Base-by-base conservation (phyloP, 768 basidiomycete genomes). In the Termitomyces sp. region DNA sequence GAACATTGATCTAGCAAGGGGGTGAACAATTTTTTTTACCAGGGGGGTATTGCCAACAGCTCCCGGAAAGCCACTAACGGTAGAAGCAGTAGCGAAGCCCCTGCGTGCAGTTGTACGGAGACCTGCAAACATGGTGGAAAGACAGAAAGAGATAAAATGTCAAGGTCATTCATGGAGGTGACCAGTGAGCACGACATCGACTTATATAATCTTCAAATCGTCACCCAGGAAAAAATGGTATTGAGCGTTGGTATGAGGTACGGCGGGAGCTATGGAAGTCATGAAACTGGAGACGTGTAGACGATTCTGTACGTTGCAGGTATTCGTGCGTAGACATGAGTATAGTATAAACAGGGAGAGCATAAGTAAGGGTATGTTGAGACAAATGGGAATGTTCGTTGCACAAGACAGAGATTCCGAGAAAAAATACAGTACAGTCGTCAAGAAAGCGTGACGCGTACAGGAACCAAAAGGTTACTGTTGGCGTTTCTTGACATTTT, bases 401-500 rank as follows among this genome's bases (percentile, higher is more conserved):
- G 65, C 62, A 64, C 61, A 65, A 34, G 61, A 40, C 56, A 61
- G 46, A 66, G 60, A 65, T 59, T 59, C 58, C 52, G 53, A 51
- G 59, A 17, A 56, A 60, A 67, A 46, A 66, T 50, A 67, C 60
- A 58, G 60, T 67, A 67, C 55, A 66, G 65, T 65, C 56, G 68
- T 58, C 63, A 69, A 60, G 57, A 54, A 65, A 61, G 48, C 53
- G 52, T 50, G 52, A 57, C 50, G 59, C 48, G 53, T 48, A 40
- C 64, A 43, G 17, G 54, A 66, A 63, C 50, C 65, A 60, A 3
- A 43, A 43, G 42, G 68, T 58, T 74, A 92, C 75, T 83, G 86
- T 75, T 91, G 89, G 65, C 90, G 89, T 73, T 93, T 94, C 83
- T 96, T 96, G 71, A 97, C 93, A 73, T 97, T 97, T 77, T 95